Percentiles rank a stretch among this genome's conserved stretches.
Conservation (phyloP, 2,329 filamentous ascomycete genomes). For the Lasiodiplodia sp. region DNA sequence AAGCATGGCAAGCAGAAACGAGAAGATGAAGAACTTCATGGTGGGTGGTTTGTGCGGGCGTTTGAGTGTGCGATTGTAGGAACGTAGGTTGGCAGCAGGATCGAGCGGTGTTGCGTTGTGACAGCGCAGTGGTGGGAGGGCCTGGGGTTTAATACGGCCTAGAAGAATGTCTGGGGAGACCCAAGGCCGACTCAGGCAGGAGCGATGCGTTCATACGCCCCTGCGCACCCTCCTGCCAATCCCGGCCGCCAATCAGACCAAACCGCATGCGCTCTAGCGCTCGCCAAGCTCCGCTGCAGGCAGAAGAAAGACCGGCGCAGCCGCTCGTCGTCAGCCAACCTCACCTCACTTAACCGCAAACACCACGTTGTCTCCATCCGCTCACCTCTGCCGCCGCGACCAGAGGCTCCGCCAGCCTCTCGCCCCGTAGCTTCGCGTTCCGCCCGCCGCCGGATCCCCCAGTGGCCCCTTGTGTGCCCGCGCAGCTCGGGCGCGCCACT, state of each 20-base stretch:
- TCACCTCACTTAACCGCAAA: conserved; percentile 17
- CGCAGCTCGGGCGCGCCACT: conserved; percentile 3
- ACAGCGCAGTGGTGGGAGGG: background rate
- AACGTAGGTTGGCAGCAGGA: background rate
- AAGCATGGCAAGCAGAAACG: conserved; percentile 65
- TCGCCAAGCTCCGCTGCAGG: conserved; percentile 8
- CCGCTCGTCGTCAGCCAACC: conserved; percentile 24
- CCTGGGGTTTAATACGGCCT: conserved; percentile 9
- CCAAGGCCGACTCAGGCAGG: background rate
- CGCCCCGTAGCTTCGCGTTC: conserved; percentile 7
- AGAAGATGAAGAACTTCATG: conserved; percentile 71
- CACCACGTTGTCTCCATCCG: conserved; percentile 16
- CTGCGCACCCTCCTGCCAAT: conserved; percentile 19
- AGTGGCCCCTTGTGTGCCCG: conserved; percentile 14
- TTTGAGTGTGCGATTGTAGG: background rate
- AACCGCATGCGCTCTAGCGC: conserved; percentile 10
- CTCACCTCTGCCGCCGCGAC: conserved; percentile 6
- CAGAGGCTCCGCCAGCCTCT: conserved; percentile 11
- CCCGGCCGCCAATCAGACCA: conserved; percentile 8
- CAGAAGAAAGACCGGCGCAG: conserved; percentile 22
- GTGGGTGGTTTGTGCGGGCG: conserved; percentile 34
- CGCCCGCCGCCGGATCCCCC: background rate
- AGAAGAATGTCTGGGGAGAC: conserved; percentile 4
- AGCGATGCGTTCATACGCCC: conserved; percentile 26
- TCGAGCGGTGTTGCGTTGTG: background rate